Evolutionary conservation across 2,329 filamentous ascomycete species (phyloP), one percentile per base, ranked within the genome.

Genomic region (Microdochium trichocladiopsis): DNA sequence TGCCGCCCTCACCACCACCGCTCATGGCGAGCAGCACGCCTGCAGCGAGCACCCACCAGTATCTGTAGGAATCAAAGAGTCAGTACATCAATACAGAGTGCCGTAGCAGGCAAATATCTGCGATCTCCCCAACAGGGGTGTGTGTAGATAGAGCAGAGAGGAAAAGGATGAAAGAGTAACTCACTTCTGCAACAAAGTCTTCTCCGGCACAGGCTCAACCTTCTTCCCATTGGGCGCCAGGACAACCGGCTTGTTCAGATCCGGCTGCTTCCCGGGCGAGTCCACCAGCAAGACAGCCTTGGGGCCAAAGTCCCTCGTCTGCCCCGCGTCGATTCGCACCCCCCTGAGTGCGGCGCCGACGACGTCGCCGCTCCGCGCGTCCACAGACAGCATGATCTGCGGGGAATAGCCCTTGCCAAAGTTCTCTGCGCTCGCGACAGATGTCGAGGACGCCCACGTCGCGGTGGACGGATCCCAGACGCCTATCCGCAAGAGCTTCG

Each of bases 181-280:
- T 61, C 73, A 86, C 83, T 84, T 87, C 68, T 87, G 83, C 52
- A 87, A 64, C 56, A 87, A 75, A 2, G 78, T 75, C 76, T 86
- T 87, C 70, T 87, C 82, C 51, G 68, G 69, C 62, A 77, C 75
- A 55, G 73, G 72, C 52, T 69, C 76, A 43, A 77, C 76, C 65
- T 80, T 74, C 70, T 75, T 82, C 16, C 84, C 84, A 57, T 84
- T 79, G 0, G 80, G 72, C 47, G 71, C 77, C 56, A 87, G 67
- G 48, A 86, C 78, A 36, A 88, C 74, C 2, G 84, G 83, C 68
- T 79, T 80, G 60, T 86, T 86, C 60, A 87, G 68, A 58, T 76
- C 75, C 2, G 82, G 82, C 63, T 78, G 73, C 64, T 74, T 76
- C 2, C 82, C 84, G 52, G 65, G 68, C 47, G 61, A 66, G 43